Base-by-base conservation (phyloP, 1,284 basidiomycete species). In the Rhodotorula sp. region DNA sequence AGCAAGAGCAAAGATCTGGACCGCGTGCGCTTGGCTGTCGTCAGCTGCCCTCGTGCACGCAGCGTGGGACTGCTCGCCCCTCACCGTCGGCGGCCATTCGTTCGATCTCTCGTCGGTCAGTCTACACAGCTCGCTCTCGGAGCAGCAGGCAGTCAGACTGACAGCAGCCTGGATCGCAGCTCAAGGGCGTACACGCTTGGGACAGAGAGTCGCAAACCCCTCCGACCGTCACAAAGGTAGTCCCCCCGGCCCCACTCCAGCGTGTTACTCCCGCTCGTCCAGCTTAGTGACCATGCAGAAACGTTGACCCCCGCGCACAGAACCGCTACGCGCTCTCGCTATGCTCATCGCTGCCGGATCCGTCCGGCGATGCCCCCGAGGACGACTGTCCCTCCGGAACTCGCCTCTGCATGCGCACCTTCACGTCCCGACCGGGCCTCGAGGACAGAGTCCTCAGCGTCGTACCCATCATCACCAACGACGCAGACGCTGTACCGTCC, bases 321-420 rank as follows among this genome's bases (percentile, higher is more conserved):
- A 67, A 56, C 12, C 60, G 59, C 33, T 75, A 75, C 63, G 22
- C 62, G 8, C 51, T 75, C 33, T 75, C 74, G 12, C 45, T 73
- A 15, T 75, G 74, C 59, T 51, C 62, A 2, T 6, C 67, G 7
- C 60, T 74, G 6, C 66, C 74, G 24, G 42, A 49, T 10, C 62
- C 71, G 2, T n/a, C 54, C 7, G 15, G 59, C 42, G 30, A 60
- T 3, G 55, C 69, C 6, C 55, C 62, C 5, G 66, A 64, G 10
- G 72, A 73, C 44, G 63, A 51, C 44, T 75, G 74, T 46, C 74
- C 74, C 2, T 5, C 46, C 22, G 74, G 70, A 18, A 71, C 74
- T 4, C 62, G 67, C n/a, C n/a, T 73, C n/a, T 75, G 74, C 64
- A 60, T 66, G 57, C 51, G 46, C 33, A 62, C 66, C 44, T 64